phyloP scores from a whole-genome alignment of 2,329 filamentous ascomycete species.

The Lithohypha guttulata region DNA sequence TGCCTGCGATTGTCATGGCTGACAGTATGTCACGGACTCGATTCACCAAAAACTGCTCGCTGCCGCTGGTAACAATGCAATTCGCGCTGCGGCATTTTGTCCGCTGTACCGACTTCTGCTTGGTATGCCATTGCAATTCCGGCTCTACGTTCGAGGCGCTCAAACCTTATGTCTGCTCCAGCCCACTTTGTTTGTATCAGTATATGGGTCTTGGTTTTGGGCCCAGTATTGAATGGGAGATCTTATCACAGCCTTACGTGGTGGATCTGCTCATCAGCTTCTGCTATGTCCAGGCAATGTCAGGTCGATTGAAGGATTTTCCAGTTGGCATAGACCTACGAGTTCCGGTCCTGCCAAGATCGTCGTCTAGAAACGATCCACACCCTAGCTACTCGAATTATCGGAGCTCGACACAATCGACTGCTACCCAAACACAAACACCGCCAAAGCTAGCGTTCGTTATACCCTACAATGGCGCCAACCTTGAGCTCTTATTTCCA shows the following conservation, averaged over 20 bases:
- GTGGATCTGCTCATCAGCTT: constrained; percentile 78
- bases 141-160: constrained; percentile 47
- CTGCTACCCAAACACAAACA: background rate
- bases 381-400: background rate
- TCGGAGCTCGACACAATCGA: background rate
- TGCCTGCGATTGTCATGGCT: constrained; percentile 37
- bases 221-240: constrained; percentile 74
- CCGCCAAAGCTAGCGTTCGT: background rate
- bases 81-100: constrained; percentile 67
- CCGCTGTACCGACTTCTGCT: constrained; percentile 74
- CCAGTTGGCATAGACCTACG: constrained; percentile 47
- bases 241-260: constrained; percentile 65
- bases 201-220: constrained; percentile 81
- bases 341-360: constrained; percentile 32
- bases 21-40: constrained; percentile 39
- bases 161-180: constrained; percentile 60
- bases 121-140: constrained; percentile 67
- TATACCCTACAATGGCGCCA: constrained; percentile 5
- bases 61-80: constrained; percentile 56
- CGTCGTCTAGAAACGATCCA: background rate
- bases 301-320: constrained; percentile 38
- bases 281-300: constrained; percentile 53
- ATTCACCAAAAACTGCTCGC: constrained; percentile 34
- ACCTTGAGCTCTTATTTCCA: constrained; percentile 1
- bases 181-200: constrained; percentile 69